A percentile compares a stretch with the other conserved stretches of the same genome.
phyloP scores from a whole-genome alignment of 2,329 filamentous ascomycete species.

The Diaporthe australafricana region DNA sequence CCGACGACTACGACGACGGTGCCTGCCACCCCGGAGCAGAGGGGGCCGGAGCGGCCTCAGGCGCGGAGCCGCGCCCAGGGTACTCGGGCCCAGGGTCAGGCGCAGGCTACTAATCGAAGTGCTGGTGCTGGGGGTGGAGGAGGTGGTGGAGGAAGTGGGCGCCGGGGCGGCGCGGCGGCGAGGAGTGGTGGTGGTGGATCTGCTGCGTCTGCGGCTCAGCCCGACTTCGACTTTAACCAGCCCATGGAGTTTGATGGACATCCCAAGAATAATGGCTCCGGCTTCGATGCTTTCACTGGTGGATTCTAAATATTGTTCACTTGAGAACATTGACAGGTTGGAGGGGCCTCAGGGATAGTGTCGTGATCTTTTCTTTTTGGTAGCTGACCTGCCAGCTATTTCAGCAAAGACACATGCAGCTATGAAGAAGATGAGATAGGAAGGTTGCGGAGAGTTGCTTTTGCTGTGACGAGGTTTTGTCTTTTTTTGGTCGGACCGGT shows the following conservation, averaged over 20 bases:
- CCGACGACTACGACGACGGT: no score
- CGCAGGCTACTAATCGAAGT: no score
- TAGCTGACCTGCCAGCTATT: background rate
- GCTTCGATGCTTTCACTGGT: background rate
- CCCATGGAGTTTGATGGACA: background rate
- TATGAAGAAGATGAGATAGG: background rate
- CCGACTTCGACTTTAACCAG: conserved; percentile 16
- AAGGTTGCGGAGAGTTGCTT: background rate
- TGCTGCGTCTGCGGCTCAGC: background rate
- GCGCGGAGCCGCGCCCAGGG: background rate
- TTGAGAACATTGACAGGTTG: background rate
- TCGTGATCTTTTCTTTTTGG: background rate
- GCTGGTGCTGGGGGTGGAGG: no score
- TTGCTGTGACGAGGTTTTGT: background rate
- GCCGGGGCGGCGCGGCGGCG: background rate
- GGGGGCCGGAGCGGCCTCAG: background rate
- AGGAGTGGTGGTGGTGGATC: background rate
- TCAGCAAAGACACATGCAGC: background rate
- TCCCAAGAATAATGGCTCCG: background rate
- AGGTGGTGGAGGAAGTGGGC: background rate
- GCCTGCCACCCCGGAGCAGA: background rate
- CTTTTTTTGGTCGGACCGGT: background rate
- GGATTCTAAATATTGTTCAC: background rate
- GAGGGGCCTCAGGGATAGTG: background rate
- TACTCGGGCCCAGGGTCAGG: background rate